Evolutionary conservation across 2,329 filamentous ascomycete species (phyloP).

Genomic region (Beauveria medogensis): DNA sequence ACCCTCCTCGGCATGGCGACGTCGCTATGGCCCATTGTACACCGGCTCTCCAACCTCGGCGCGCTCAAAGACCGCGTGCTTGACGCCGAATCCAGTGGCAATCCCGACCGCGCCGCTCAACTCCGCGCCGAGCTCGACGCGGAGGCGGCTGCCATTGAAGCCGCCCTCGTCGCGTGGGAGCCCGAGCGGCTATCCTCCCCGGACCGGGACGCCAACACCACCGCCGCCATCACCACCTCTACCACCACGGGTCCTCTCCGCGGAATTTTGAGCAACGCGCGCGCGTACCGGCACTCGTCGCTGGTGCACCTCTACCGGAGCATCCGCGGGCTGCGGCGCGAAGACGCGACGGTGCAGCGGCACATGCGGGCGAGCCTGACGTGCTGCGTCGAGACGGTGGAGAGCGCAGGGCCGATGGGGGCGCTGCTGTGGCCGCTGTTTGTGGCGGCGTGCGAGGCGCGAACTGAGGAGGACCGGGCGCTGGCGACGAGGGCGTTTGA

Average conservation of each 20-base stretch:
- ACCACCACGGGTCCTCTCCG: constrained; percentile 31
- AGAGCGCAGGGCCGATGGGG: constrained; percentile 51
- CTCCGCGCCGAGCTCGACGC: constrained; percentile 43
- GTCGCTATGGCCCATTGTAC: constrained; percentile 55
- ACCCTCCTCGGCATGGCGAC: constrained; percentile 54
- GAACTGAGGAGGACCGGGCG: constrained; percentile 38
- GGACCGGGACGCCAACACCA: not conserved
- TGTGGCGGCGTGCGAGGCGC: constrained; percentile 53
- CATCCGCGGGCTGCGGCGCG: constrained; percentile 39
- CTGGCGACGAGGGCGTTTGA: constrained; percentile 44
- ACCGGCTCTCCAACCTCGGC: constrained; percentile 48
- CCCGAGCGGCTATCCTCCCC: constrained; percentile 34
- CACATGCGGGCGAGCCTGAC: constrained; percentile 42
- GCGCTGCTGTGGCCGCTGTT: constrained; percentile 59
- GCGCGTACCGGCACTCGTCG: constrained; percentile 51
- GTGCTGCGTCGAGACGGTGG: constrained; percentile 48
- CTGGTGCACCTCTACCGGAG: constrained; percentile 51
- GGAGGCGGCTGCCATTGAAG: constrained; percentile 46
- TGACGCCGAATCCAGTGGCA: constrained; percentile 27
- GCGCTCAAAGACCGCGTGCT: constrained; percentile 45
- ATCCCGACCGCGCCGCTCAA: constrained; percentile 31
- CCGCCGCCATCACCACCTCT: not conserved
- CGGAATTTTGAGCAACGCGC: constrained; percentile 50
- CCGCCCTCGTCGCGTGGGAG: constrained; percentile 47
- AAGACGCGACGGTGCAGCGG: constrained; percentile 42